Conservation (phyloP, 441 rosid species). For the Sinapis alba region DNA sequence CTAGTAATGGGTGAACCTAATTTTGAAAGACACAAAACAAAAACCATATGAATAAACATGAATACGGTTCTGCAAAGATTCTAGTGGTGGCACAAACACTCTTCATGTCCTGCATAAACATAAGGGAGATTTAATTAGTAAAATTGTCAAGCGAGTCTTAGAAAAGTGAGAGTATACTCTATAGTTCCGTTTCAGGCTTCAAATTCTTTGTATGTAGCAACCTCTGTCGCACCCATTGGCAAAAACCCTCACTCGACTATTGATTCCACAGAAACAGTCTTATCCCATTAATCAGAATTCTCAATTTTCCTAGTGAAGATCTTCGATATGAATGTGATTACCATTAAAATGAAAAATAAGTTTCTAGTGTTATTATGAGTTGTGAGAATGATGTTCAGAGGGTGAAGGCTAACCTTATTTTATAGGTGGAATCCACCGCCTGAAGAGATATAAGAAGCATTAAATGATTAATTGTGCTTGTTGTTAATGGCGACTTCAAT, state of each 20-base stretch:
- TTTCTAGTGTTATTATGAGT: too few relatives aligned
- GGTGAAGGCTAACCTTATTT: too few relatives aligned
- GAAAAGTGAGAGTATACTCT: neutral
- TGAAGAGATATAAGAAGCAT: too few relatives aligned
- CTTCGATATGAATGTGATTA: too few relatives aligned
- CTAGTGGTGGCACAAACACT: neutral
- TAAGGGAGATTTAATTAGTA: neutral
- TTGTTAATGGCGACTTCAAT: too few relatives aligned
- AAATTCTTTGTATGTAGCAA: too few relatives aligned
- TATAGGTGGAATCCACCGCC: too few relatives aligned
- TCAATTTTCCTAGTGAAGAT: too few relatives aligned
- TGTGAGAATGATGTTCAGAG: too few relatives aligned
- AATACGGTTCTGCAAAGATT: neutral
- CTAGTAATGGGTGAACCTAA: neutral
- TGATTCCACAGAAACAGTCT: neutral
- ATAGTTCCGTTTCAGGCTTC: neutral
- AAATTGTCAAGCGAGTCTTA: neutral
- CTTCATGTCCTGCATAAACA: neutral
- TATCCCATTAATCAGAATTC: too few relatives aligned
- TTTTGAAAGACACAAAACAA: neutral
- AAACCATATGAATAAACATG: neutral
- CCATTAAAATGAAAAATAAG: too few relatives aligned
- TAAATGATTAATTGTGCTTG: too few relatives aligned
- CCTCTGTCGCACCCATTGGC: neutral
- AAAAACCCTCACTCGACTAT: neutral